A percentile compares a stretch with the other conserved stretches of the same genome.
These are phyloP conservation scores for Pontederia paniculata DNA, from an alignment of 176 grass and related monocot genomes.

Conservation along the genomic window DNA sequence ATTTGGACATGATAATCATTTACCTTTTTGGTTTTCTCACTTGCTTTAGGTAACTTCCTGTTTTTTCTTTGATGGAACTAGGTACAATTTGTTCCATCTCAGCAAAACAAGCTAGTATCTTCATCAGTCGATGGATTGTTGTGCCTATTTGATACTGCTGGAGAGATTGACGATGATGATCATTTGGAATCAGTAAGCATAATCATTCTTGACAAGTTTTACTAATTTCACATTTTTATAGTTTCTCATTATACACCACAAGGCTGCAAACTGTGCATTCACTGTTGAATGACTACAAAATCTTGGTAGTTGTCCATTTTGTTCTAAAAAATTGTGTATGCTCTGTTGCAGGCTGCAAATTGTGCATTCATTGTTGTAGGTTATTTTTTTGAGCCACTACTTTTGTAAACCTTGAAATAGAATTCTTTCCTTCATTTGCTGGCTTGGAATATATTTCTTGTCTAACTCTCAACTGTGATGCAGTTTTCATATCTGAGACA, in stretches of 20 bases:
- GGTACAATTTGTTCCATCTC: constrained; percentile 56
- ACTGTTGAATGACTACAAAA: too few species aligned
- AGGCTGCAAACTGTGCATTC: too few species aligned
- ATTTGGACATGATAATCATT: too few species aligned
- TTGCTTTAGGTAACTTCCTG: background rate
- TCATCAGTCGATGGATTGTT: constrained; percentile 69
- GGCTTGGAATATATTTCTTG: background rate
- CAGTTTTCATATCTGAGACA: background rate
- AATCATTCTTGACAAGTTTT: background rate
- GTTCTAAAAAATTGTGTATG: too few species aligned
- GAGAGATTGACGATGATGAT: constrained; percentile 59
- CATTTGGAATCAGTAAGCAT: constrained; percentile 50
- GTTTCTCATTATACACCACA: too few species aligned
- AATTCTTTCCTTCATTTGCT: background rate
- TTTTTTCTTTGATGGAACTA: constrained; percentile 6
- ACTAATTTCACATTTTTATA: too few species aligned
- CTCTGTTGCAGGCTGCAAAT: too few species aligned
- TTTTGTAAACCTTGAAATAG: background rate
- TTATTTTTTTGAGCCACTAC: too few species aligned
- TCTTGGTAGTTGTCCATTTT: too few species aligned
- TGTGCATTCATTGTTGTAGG: too few species aligned
- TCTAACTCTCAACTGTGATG: background rate
- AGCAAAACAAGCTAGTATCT: constrained; percentile 65
- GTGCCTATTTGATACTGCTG: constrained; percentile 69
- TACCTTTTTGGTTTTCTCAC: background rate